Evolutionary conservation across 2,329 filamentous ascomycete genomes (phyloP), one percentile per base, ranked within the genome.

Genomic region (Colletotrichum gloeosporioides): DNA sequence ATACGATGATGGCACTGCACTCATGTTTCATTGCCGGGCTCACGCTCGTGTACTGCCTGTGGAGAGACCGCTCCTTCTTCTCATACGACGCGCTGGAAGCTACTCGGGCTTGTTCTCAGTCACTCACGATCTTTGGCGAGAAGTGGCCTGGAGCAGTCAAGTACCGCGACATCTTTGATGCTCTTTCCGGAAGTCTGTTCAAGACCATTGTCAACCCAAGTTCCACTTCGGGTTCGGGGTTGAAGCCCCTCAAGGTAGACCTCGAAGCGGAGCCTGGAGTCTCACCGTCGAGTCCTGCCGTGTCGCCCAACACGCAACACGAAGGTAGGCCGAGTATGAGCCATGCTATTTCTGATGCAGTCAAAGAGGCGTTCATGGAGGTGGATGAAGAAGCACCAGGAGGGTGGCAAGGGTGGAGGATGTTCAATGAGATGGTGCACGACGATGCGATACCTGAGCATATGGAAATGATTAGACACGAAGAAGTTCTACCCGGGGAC

Each of bases 1-100:
- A 82, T 75, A 82, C 82, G 15, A 80, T 82, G 76, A 79, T 79
- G 49, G 80, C 82, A 0, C 77, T 83, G 15, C 82, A 83, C 71
- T 80, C 78, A 12, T 81, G 80, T 57, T 83, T 83, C 61, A 78
- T 82, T 2, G 82, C 81, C 1, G 82, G 81, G 0, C 71, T 83
- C 31, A 83, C 81, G 0, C 71, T 82, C 0, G 77, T 82, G 4
- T 82, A 82, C 76, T 82, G 81, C 62, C 61, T 82, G 4, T 82
- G 81, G 82, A 66, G 80, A 10, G 77, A 80, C 57, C 67, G 69
- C 2, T 55, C 70, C 0, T 76, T 82, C 27, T 81, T 81, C 49
- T 78, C 78, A 0, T 81, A 79, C 36, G 79, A 82, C 34, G 77
- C 80, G 1, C 76, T 82, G 8, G 80, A 82, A 27, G 79, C 81